phyloP scores from a whole-genome alignment of 805 yeast species.

The Pichia cephalocereana region DNA sequence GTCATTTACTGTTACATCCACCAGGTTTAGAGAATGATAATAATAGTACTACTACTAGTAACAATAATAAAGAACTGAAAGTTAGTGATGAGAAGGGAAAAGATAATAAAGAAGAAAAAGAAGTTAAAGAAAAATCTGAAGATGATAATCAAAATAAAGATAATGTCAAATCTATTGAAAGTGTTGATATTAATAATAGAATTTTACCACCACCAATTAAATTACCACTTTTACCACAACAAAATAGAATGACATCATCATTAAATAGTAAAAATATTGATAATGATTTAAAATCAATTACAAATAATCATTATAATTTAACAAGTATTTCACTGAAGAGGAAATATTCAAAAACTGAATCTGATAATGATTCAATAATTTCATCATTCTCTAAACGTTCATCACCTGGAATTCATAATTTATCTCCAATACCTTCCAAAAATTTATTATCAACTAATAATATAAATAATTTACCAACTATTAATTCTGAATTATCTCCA shows the following conservation, averaged over 20 bases:
- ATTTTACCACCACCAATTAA: constrained; percentile 10
- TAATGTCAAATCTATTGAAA: neutral
- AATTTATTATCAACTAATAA: neutral
- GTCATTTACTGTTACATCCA: constrained; percentile 35
- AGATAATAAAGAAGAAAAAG: neutral
- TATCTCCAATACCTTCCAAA: constrained; percentile 1
- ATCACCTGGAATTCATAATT: neutral
- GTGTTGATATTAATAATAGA: constrained; percentile 3
- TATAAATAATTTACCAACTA: neutral
- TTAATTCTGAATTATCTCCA: neutral
- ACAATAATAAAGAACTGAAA: neutral
- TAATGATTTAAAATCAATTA: constrained; percentile 2
- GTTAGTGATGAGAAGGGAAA: neutral
- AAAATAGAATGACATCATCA: constrained; percentile 8
- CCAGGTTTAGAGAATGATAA: constrained; percentile 5
- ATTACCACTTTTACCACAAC: constrained; percentile 5
- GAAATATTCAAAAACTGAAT: constrained; percentile 5
- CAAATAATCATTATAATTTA: neutral
- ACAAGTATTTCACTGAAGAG: neutral
- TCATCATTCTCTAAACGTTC: constrained; percentile 3
- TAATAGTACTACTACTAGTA: neutral
- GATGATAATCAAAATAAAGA: neutral
- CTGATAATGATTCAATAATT: constrained; percentile 5
- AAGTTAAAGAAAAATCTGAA: neutral
- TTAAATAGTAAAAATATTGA: constrained; percentile 4